Conservation (phyloP, 2,329 filamentous ascomycete genomes). For the Cytospora schulzeri region DNA sequence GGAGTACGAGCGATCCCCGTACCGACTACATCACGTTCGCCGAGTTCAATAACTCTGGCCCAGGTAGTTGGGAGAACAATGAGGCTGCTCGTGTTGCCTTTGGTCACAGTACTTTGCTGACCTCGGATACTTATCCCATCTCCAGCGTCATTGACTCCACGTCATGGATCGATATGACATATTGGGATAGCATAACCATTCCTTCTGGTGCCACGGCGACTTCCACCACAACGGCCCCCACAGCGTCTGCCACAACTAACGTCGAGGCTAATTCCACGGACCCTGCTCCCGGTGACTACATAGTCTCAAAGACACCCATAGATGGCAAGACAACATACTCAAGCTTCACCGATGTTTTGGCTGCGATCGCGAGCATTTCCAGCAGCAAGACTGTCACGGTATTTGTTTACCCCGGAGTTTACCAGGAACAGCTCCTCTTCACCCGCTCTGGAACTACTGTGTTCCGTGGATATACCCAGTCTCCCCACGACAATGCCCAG, state of each 20-base stretch:
- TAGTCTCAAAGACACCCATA: conserved; percentile 40
- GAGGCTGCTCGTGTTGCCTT: conserved; percentile 30
- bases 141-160: conserved; percentile 33
- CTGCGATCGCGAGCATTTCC: conserved; percentile 35
- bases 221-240: conserved; percentile 15
- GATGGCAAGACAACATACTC: conserved; percentile 38
- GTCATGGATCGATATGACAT: conserved; percentile 34
- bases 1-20: conserved; percentile 40
- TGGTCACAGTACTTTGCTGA: conserved; percentile 31
- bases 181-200: conserved; percentile 32
- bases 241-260: conserved; percentile 23
- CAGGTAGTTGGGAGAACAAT: conserved; percentile 38
- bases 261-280: conserved; percentile 32
- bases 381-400: conserved; percentile 41
- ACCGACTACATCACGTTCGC: conserved; percentile 52
- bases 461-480: conserved; percentile 42
- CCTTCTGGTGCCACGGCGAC: conserved; percentile 17
- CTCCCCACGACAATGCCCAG: conserved; percentile 40
- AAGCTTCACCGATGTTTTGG: conserved; percentile 41
- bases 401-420: conserved; percentile 44
- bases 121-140: conserved; percentile 31
- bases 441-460: conserved; percentile 43
- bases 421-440: conserved; percentile 42
- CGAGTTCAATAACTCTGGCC: conserved; percentile 57
- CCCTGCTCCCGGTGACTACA: conserved; percentile 36